Evolutionary conservation across 169 alveolate species (phyloP), one percentile per base, ranked within the genome.

Genomic region (Plasmodium gallinaceum): DNA sequence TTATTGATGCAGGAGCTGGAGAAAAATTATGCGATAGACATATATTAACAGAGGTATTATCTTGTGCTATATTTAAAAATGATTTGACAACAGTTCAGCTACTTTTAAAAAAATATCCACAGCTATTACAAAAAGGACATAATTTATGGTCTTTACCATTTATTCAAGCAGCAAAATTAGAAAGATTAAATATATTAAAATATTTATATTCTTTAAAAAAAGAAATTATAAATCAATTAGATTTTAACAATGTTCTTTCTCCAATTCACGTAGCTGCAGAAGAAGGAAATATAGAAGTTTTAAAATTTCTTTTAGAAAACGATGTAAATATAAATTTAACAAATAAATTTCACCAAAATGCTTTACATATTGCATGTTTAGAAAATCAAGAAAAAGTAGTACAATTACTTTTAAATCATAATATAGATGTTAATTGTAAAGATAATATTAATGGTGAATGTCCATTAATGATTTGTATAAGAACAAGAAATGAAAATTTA

Each of bases 1-100:
- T 96, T 76, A 60, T 96, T 18, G 94, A 93, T 45, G 95, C 95
- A 22, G 98, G 98, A 2, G 98, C 98, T 45, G 98, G 98, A 26
- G 88, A 78, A 32, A 68, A 94, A 62, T 39, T 60, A 66, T 83
- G 90, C 51, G 93, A 94, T 74, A 75, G 98, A 37, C 94, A 93
- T 88, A 95, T 96, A 42, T 74, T 95, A 73, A 94, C 96, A 0
- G 96, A 94, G 61, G 94, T 92, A 39, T 37, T 91, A 51, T 88
- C 96, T 0, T 94, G 97, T 54, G 97, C 98, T 9, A 95, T 96
- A 54, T 88, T 89, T 71, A 93, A 94, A 43, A 90, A 74, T 52
- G 97, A 96, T 65, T 43, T 93, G 58, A 83, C 74, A 26, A 70
- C 97, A 43, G 94, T 93, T 14, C 94, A 80, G 37, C 62, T 95